Evolutionary conservation across 371 early-diverging fungal genomes (phyloP).

Genomic region (Choanephora cucurbitarum): DNA sequence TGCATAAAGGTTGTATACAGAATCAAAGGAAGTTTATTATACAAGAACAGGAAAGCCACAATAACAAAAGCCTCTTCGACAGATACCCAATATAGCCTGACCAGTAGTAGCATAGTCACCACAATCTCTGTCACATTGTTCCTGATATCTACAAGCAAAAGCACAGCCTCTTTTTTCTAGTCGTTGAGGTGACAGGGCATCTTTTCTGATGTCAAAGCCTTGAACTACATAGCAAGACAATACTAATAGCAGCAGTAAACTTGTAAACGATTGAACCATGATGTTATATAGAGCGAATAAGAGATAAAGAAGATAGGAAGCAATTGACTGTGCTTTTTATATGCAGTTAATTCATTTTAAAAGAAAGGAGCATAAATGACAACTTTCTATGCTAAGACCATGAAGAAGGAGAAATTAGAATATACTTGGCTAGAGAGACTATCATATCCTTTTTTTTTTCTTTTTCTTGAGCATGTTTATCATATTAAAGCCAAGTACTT

Average conservation of each 20-base stretch:
- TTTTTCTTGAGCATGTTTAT: too few relatives aligned
- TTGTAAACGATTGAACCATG: neutral
- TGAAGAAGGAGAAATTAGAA: too few relatives aligned
- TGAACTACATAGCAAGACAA: neutral
- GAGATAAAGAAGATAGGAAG: neutral
- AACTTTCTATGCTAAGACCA: too few relatives aligned
- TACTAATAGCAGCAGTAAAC: neutral
- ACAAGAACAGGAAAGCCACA: conserved; percentile 8
- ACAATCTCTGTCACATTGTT: conserved; percentile 4
- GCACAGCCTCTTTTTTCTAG: conserved; percentile 13
- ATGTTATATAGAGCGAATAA: neutral
- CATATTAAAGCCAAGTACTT: too few relatives aligned
- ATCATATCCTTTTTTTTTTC: too few relatives aligned
- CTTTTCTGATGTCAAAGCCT: conserved; percentile 1
- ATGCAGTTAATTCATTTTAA: too few relatives aligned
- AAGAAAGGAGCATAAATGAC: too few relatives aligned
- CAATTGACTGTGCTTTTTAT: too few relatives aligned
- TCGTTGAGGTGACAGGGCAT: conserved; percentile 2
- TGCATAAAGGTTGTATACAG: too few relatives aligned
- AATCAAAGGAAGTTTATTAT: neutral
- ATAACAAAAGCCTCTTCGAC: conserved; percentile 8
- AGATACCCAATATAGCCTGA: conserved; percentile 1
- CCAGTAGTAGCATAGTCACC: neutral
- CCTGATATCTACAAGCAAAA: conserved; percentile 4
- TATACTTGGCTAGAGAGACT: too few relatives aligned